phyloP scores from a whole-genome alignment of 2,329 filamentous ascomycete species.

The Dryadomyces sulphureus region DNA sequence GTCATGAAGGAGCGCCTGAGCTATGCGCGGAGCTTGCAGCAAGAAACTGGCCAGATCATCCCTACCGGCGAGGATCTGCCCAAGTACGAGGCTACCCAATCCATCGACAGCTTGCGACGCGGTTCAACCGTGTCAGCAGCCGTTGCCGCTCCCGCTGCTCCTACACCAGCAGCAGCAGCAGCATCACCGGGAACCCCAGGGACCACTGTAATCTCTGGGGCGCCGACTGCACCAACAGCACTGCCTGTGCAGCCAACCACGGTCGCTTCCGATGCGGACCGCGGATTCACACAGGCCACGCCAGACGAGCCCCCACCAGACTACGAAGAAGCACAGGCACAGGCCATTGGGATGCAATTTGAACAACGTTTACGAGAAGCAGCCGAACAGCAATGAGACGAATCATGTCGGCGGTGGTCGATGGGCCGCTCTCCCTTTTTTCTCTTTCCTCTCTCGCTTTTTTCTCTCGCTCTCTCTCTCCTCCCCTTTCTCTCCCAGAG shows the following conservation, averaged over 20 bases:
- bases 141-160: slow-evolving; percentile 13
- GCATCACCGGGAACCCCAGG: neutral
- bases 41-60: slow-evolving; percentile 48
- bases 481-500: too few relatives aligned
- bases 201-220: neutral
- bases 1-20: slow-evolving; percentile 69
- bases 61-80: slow-evolving; percentile 74
- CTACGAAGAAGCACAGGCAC: slow-evolving; percentile 83
- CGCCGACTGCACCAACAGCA: slow-evolving; percentile 4
- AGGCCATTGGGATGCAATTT: slow-evolving; percentile 40
- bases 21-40: slow-evolving; percentile 62
- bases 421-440: too few relatives aligned
- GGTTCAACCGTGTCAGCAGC: slow-evolving; percentile 2
- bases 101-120: slow-evolving; percentile 12
- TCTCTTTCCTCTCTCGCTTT: too few relatives aligned
- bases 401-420: neutral
- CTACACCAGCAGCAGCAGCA: neutral
- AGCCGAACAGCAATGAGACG: slow-evolving; percentile 40
- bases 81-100: slow-evolving; percentile 52
- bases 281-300: slow-evolving; percentile 18
- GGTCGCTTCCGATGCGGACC: neutral
- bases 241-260: neutral
- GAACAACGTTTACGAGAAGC: slow-evolving; percentile 63
- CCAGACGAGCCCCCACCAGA: slow-evolving; percentile 72
- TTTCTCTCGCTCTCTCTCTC: too few relatives aligned